Conservation (phyloP, 177 flowering plant genomes). For the Vitis hybrid region DNA sequence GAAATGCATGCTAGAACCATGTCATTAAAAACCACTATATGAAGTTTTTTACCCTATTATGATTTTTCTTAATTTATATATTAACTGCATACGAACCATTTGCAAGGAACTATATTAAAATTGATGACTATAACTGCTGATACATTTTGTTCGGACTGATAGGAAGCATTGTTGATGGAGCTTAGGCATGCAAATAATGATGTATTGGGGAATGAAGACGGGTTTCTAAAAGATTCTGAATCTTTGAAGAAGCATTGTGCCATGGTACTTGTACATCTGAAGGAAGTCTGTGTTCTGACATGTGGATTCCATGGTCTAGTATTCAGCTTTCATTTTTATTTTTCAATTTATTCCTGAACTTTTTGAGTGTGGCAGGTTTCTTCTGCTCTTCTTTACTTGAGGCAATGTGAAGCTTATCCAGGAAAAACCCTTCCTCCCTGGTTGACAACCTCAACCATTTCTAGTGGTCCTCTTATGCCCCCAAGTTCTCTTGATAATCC, state of each 20-base stretch:
- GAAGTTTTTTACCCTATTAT: too few relatives aligned
- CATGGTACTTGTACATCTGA: conserved; percentile 41
- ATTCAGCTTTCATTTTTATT: background rate
- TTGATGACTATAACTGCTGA: background rate
- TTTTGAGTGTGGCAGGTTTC: conserved; percentile 27
- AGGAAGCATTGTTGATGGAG: conserved; percentile 31
- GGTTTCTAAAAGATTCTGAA: conserved; percentile 33
- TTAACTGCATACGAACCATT: too few relatives aligned
- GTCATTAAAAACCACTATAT: too few relatives aligned
- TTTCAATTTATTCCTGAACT: background rate
- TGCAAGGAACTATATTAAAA: too few relatives aligned
- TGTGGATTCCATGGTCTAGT: conserved; percentile 14
- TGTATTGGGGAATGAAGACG: conserved; percentile 26
- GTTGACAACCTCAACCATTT: conserved; percentile 18
- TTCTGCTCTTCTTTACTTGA: conserved; percentile 27
- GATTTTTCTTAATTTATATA: too few relatives aligned
- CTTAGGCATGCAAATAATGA: conserved; percentile 37
- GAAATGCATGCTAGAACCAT: too few relatives aligned
- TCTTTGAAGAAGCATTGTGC: conserved; percentile 42
- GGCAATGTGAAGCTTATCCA: conserved; percentile 32
- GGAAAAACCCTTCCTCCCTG: conserved; percentile 22
- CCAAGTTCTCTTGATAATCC: conserved; percentile 19
- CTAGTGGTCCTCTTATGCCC: conserved; percentile 9
- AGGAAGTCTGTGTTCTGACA: conserved; percentile 50
- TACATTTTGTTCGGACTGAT: background rate